Conservation (phyloP, 805 yeast species). For the Candida silvicultrix region DNA sequence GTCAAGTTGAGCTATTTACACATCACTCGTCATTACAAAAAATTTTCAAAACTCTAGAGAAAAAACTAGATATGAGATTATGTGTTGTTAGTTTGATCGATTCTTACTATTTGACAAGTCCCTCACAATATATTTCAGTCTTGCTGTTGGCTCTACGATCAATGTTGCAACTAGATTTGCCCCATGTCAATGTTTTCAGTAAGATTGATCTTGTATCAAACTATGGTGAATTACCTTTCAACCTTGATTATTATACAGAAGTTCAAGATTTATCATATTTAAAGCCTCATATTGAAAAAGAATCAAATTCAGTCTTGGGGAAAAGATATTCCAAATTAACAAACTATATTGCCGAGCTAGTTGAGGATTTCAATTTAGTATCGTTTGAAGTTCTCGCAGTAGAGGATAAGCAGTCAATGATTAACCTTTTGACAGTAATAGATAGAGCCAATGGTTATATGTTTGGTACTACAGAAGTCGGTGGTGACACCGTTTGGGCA, state of each 20-base stretch:
- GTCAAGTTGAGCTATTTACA: slow-evolving; percentile 93
- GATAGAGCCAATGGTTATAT: slow-evolving; percentile 93
- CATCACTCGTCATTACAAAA: slow-evolving; percentile 70
- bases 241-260: slow-evolving; percentile 82
- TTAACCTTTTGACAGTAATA: slow-evolving; percentile 62
- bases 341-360: slow-evolving; percentile 70
- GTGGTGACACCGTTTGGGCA: slow-evolving; percentile 98
- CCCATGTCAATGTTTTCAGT: slow-evolving; percentile 88
- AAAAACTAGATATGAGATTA: slow-evolving; percentile 59
- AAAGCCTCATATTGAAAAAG: slow-evolving; percentile 63
- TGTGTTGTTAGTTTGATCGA: slow-evolving; percentile 87
- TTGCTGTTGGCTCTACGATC: slow-evolving; percentile 76
- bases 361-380: slow-evolving; percentile 82
- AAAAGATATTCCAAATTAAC: slow-evolving; percentile 62
- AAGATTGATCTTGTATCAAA: slow-evolving; percentile 77
- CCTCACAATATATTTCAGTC: slow-evolving; percentile 84
- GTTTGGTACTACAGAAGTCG: slow-evolving; percentile 88
- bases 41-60: slow-evolving; percentile 61
- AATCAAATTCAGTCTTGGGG: slow-evolving; percentile 60
- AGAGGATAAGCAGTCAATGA: slow-evolving; percentile 91
- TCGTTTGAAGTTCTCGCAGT: slow-evolving; percentile 85
- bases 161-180: slow-evolving; percentile 88
- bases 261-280: slow-evolving; percentile 77
- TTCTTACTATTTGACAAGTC: slow-evolving; percentile 72
- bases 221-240: slow-evolving; percentile 79